Evolutionary conservation across 1,284 basidiomycete genomes (phyloP).

Genomic region (Trametes versicolor): DNA sequence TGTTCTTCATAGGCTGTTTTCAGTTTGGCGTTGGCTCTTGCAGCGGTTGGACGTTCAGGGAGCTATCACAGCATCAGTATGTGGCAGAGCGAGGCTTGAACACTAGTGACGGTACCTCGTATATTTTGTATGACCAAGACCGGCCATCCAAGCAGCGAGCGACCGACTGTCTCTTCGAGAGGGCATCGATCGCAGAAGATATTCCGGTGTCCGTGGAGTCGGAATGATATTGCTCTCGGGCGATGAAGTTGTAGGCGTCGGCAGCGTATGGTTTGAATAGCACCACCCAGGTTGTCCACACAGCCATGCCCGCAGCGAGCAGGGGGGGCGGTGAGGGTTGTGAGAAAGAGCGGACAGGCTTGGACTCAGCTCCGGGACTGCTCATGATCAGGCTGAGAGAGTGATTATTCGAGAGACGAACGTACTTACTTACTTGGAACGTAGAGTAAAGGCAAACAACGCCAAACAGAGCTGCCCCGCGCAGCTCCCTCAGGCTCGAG

Average conservation of each 20-base stretch:
- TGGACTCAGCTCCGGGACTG: too few species aligned
- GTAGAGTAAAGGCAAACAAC: too few species aligned
- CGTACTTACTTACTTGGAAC: too few species aligned
- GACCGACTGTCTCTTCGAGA: too few species aligned
- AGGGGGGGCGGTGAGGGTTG: too few species aligned
- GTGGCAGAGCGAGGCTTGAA: neutral
- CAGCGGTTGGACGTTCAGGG: neutral
- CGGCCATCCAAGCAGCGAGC: too few species aligned
- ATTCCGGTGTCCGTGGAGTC: neutral
- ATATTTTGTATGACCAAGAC: neutral
- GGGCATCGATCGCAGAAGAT: neutral
- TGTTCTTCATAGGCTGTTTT: neutral
- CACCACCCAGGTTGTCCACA: neutral
- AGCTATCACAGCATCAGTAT: neutral
- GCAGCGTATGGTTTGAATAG: constrained; percentile 1
- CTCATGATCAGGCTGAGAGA: too few species aligned
- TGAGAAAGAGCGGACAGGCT: too few species aligned
- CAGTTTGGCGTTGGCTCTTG: neutral
- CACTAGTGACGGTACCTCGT: neutral
- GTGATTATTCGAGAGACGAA: too few species aligned
- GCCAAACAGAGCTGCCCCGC: too few species aligned
- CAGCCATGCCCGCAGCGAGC: too few species aligned
- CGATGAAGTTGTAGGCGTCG: neutral
- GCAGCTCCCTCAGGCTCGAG: too few species aligned
- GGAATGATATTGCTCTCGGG: neutral